Evolutionary conservation across 2,329 filamentous ascomycete species (phyloP), one percentile per base, ranked within the genome.

Genomic region (Trichoderma oligosporum): DNA sequence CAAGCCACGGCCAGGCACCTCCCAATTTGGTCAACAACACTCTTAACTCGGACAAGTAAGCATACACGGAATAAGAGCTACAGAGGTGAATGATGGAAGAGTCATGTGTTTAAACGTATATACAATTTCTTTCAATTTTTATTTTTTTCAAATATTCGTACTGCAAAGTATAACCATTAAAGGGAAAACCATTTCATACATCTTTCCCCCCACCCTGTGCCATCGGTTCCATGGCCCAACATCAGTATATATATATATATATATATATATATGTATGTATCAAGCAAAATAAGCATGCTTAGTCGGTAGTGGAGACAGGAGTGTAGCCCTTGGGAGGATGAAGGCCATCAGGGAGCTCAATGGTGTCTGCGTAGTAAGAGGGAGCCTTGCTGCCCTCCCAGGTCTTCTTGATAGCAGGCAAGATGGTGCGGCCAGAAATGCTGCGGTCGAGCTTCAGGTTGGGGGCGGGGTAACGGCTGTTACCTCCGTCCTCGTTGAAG

Each of bases 331-430:
- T 47, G 4, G 77, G 77, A 33, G 76, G 75, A 60, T 75, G 68
- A 11, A 73, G 63, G 2, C 76, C 77, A 57, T 79, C 77, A 0
- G 71, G 67, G 12, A 72, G 65, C 63, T 75, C 70, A 53, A 75
- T 66, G 24, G 64, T 67, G 60, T 72, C 68, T 58, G 65, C 62
- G 61, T 79, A 79, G 64, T 79, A 79, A 4, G 71, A 73, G 0
- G 74, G 72, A 0, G 68, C 68, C 7, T 67, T 14, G 61, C 65
- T 76, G n/a, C 68, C 57, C 36, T 65, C 47, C 75, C 75, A 79
- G 1, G 67, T 62, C 44, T 71, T 42, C 61, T 67, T 70, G 46
- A 79, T 68, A n/a, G 64, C 64, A 4, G 69, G 68, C 6, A 74
- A 70, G n/a, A 79, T 66, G 35, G 59, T 63, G 8, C 71, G 66